Base-by-base conservation (phyloP, 23 red algal species). In the Gracilaria gracilis region DNA sequence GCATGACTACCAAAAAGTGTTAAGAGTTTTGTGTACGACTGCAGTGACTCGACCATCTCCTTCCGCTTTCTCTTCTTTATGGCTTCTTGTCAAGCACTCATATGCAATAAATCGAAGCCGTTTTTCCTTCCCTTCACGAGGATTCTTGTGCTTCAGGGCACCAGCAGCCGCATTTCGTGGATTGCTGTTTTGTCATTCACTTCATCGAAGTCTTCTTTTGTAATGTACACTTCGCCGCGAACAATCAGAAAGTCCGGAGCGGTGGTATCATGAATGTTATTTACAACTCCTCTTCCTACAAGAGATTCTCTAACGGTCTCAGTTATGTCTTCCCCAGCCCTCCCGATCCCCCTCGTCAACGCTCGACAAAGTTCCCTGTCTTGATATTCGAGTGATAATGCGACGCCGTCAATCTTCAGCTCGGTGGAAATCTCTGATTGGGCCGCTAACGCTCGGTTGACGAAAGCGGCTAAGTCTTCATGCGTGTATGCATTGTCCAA, bases 331-430 rank as follows among this genome's bases (percentile, higher is more conserved):
- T 96, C 95, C 5, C 95, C 95, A 80, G 83, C 47, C 27, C 73
- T 51, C 11, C 95, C 95, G 44, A 76, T 75, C 28, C 95, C 95
- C 14, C 95, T 64, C 0, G 95, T 96, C 29, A 79, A 83, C 40
- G 95, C 95, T 13, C 29, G 57, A 31, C 23, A 61, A 19, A 96
- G 79, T 53, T 59, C 16, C 9, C 95, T 67, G 20, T 75, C 19
- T 12, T 57, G 74, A 50, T 96, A 96, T 49, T 77, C 67, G 12
- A 96, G 70, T 0, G 83, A 84, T 24, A 96, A 49, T 7, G 95
- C 95, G 7, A 96, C 83, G 53, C 95, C 95, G 59, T 96, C 95
- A 40, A 93, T 67, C 76, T 96, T 96, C 4, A 88, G 73, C 71
- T 93, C 89, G 3, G 81, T 88, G 3, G 67, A 73, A 12, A 90